These are phyloP conservation scores for Backusella tarrabulga DNA, from an alignment of 192 early-diverging fungal species.

Conservation along the genomic window DNA sequence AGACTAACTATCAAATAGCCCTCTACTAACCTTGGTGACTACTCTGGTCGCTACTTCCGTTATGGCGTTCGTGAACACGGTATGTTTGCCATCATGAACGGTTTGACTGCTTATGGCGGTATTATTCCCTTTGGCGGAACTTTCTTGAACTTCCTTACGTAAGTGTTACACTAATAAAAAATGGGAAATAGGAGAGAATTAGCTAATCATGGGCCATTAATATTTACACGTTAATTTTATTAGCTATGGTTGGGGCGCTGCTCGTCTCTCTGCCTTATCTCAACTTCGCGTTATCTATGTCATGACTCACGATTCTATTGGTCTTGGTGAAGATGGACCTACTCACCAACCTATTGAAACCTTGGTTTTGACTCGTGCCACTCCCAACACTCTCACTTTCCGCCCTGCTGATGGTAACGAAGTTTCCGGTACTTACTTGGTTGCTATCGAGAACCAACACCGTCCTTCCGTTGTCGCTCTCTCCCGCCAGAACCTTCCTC, in stretches of 20 bases:
- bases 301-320: slow-evolving; percentile 99
- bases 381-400: slow-evolving; percentile 84
- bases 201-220: background rate
- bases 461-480: slow-evolving; percentile 85
- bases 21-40: slow-evolving; percentile 69
- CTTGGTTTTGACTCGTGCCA: slow-evolving; percentile 81
- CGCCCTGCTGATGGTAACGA: slow-evolving; percentile 97
- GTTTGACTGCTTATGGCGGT: slow-evolving; percentile 82
- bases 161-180: slow-evolving; percentile 36
- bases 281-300: slow-evolving; percentile 92
- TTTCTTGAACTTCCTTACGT: slow-evolving; percentile 93
- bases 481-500: slow-evolving; percentile 93
- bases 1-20: slow-evolving; percentile 3
- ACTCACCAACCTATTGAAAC: slow-evolving; percentile 99
- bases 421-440: slow-evolving; percentile 84
- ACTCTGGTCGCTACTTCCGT: slow-evolving; percentile 87
- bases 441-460: slow-evolving; percentile 66
- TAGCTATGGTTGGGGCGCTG: slow-evolving; percentile 76
- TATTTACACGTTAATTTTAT: slow-evolving; percentile 10
- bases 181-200: slow-evolving; percentile 5
- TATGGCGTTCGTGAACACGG: slow-evolving; percentile 98
- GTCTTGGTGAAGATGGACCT: slow-evolving; percentile 97
- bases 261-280: slow-evolving; percentile 87
- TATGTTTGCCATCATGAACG: slow-evolving; percentile 94
- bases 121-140: slow-evolving; percentile 84